These are phyloP conservation scores for Butyriboletus loyo DNA, from an alignment of 768 basidiomycete genomes.

Conservation along the genomic window DNA sequence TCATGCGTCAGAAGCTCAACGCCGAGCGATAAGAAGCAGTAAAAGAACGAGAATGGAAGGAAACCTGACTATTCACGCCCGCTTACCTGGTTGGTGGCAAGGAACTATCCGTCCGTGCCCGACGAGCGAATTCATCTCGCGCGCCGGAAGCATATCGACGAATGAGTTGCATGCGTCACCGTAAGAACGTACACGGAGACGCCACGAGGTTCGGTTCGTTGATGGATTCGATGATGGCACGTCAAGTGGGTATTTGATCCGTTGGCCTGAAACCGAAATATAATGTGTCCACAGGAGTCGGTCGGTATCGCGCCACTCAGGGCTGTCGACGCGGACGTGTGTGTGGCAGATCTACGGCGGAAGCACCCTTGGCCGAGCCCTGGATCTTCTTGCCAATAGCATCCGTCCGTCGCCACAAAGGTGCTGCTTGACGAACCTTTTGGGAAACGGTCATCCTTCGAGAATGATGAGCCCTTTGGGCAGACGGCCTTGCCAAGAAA, in stretches of 20 bases:
- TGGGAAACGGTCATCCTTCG: background rate
- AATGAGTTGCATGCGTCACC: background rate
- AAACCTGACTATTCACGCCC: background rate
- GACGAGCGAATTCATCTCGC: background rate
- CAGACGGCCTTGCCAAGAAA: background rate
- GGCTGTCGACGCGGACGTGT: background rate
- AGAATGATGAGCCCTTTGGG: background rate
- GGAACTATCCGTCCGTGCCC: background rate
- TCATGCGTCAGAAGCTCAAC: background rate
- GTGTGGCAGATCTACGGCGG: constrained; percentile 3
- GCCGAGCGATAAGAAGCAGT: background rate
- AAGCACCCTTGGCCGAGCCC: background rate
- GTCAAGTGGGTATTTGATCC: background rate
- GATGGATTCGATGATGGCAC: background rate
- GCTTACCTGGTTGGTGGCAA: too few species aligned
- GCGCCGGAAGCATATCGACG: background rate
- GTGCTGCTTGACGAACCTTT: background rate
- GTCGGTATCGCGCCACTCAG: background rate
- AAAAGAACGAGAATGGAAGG: background rate
- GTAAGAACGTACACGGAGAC: background rate
- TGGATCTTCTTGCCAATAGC: background rate
- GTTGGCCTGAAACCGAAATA: background rate
- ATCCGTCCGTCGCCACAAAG: background rate
- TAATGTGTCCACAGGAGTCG: too few species aligned
- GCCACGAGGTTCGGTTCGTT: background rate